These are phyloP conservation scores for Bisporella sp. DNA, from an alignment of 2,329 filamentous ascomycete species.

Conservation along the genomic window DNA sequence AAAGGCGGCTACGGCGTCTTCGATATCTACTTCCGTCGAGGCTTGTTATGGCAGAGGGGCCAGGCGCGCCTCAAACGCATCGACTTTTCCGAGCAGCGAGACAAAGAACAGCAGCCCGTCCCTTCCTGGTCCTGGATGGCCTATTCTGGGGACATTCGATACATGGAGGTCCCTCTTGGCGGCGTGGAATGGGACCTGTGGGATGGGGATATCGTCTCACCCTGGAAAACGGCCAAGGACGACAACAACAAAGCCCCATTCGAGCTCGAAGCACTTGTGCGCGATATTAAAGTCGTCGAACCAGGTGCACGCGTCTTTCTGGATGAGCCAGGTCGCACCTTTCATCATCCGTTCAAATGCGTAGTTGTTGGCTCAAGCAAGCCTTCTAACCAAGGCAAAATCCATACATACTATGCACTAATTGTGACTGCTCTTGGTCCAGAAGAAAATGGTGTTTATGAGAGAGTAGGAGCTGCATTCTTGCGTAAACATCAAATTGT, in stretches of 20 bases:
- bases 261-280: not conserved
- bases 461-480: conserved; percentile 2
- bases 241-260: not conserved
- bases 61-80: not conserved
- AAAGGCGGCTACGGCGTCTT: not conserved
- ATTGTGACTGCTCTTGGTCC: conserved; percentile 1
- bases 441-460: not conserved
- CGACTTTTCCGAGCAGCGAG: not conserved
- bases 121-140: conserved; percentile 33
- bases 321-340: not conserved
- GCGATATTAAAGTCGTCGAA: not conserved
- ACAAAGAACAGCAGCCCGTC: conserved; percentile 3
- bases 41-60: not conserved
- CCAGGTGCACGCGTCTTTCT: not conserved
- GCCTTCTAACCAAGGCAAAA: not conserved
- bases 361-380: not conserved
- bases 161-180: conserved; percentile 17
- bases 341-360: not conserved
- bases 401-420: not conserved
- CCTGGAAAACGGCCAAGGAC: not conserved
- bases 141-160: conserved; percentile 25
- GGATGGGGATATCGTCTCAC: not conserved
- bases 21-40: not conserved
- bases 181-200: conserved; percentile 5
- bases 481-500: conserved; percentile 2